Conservation (phyloP, 164 flowering plant genomes). For the Tetracentron sinense region DNA sequence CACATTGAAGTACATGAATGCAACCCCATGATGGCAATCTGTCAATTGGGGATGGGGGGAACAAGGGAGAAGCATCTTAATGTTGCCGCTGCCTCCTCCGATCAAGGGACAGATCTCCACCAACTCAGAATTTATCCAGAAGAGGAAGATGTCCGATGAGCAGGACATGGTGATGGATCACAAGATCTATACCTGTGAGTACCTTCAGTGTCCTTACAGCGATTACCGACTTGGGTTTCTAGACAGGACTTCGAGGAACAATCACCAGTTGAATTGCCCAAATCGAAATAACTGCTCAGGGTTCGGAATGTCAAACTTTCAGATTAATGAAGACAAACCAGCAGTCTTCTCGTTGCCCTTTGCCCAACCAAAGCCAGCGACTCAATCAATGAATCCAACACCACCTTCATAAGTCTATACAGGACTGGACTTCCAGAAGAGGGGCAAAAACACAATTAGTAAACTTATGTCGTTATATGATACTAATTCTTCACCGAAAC, state of each 20-base stretch:
- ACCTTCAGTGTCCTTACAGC: conserved; percentile 41
- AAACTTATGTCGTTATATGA: conserved; percentile 65
- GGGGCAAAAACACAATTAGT: conserved; percentile 57
- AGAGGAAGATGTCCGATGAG: conserved; percentile 43
- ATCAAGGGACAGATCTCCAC: conserved; percentile 33
- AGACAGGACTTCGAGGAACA: conserved; percentile 47
- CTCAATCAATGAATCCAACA: conserved; percentile 6
- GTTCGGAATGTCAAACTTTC: conserved; percentile 24
- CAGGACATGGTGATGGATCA: conserved; percentile 26
- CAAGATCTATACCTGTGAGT: conserved; percentile 43
- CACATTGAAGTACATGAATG: conserved; percentile 25
- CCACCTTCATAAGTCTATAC: conserved; percentile 24
- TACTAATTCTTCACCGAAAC: conserved; percentile 35
- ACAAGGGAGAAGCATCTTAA: conserved; percentile 11
- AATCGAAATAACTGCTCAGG: conserved; percentile 20
- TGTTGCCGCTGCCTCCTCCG: conserved; percentile 12
- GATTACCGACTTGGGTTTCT: conserved; percentile 42
- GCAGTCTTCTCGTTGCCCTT: conserved; percentile 28
- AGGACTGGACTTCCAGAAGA: conserved; percentile 63
- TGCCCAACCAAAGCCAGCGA: conserved; percentile 27
- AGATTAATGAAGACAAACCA: conserved; percentile 28
- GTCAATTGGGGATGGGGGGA: conserved; percentile 24
- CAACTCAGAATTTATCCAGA: conserved; percentile 25
- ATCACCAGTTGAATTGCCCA: conserved; percentile 52
- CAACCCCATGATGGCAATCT: conserved; percentile 26